phyloP scores from a whole-genome alignment of 192 early-diverging fungal species.

The Phycomyces blakesleeanus region DNA sequence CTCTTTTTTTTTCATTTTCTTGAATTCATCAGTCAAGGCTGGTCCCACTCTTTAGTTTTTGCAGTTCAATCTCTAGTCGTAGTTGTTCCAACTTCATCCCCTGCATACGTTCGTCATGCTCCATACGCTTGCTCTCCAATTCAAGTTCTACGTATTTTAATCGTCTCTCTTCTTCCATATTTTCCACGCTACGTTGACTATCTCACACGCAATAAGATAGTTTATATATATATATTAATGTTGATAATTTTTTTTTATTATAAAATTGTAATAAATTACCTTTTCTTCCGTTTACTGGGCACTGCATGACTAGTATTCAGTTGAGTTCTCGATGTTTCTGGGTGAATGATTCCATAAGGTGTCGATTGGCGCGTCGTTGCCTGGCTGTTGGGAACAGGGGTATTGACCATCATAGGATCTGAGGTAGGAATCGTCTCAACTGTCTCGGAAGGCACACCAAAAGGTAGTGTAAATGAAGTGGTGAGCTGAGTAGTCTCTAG shows the following conservation, averaged over 20 bases:
- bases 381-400: background rate
- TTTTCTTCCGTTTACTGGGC: background rate
- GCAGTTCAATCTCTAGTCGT: constrained; percentile 22
- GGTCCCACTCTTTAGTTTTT: constrained; percentile 12
- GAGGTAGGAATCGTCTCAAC: too few relatives aligned
- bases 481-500: too few relatives aligned
- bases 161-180: constrained; percentile 10
- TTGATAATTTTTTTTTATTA: too few relatives aligned
- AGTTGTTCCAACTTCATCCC: constrained; percentile 26
- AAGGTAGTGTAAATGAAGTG: too few relatives aligned
- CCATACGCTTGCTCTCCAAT: constrained; percentile 18
- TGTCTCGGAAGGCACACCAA: too few relatives aligned
- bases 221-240: too few relatives aligned
- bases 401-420: background rate
- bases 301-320: too few relatives aligned
- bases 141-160: constrained; percentile 9
- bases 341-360: background rate
- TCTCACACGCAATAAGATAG: too few relatives aligned
- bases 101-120: constrained; percentile 26
- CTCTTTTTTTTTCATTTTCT: background rate
- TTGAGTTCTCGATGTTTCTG: too few relatives aligned
- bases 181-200: background rate
- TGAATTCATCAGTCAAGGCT: background rate
- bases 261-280: too few relatives aligned
- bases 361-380: background rate